Evolutionary conservation across 2,329 filamentous ascomycete species (phyloP).

Genomic region (Aspergillus spinulosporus): DNA sequence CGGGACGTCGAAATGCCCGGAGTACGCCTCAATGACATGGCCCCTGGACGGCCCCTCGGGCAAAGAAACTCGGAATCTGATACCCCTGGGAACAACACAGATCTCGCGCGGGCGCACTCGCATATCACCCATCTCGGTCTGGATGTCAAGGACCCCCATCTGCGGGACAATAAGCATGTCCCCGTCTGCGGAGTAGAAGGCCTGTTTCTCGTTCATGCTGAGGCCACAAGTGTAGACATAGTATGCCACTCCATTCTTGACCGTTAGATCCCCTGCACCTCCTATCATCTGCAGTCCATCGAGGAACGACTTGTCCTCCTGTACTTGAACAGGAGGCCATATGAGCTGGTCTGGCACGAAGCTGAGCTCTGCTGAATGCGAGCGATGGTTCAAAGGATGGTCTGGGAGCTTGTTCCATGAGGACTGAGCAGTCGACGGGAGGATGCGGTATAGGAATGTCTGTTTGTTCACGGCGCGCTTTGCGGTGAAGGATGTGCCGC

Average conservation of each 20-base stretch:
- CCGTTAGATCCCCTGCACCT: slow-evolving; percentile 4
- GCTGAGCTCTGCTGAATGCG: slow-evolving; percentile 1
- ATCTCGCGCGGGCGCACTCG: slow-evolving; percentile 8
- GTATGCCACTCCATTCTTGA: slow-evolving; percentile 9
- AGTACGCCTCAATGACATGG: slow-evolving; percentile 11
- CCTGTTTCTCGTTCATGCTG: slow-evolving; percentile 8
- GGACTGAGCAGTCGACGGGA: slow-evolving; percentile 7
- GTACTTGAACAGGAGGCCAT: not conserved
- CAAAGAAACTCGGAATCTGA: slow-evolving; percentile 6
- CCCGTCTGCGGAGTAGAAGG: slow-evolving; percentile 10
- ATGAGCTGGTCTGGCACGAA: slow-evolving; percentile 9
- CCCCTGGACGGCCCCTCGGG: slow-evolving; percentile 5
- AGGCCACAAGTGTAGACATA: slow-evolving; percentile 11
- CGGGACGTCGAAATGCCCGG: slow-evolving; percentile 8
- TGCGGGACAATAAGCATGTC: slow-evolving; percentile 9
- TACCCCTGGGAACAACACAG: slow-evolving; percentile 6
- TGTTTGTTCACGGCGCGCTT: slow-evolving; percentile 11
- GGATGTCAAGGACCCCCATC: slow-evolving; percentile 6
- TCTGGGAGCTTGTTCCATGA: slow-evolving; percentile 7
- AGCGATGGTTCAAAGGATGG: slow-evolving; percentile 7
- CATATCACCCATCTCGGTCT: slow-evolving; percentile 9
- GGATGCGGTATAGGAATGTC: slow-evolving; percentile 10
- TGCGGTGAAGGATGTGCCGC: slow-evolving; percentile 10
- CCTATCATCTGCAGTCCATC: slow-evolving; percentile 9
- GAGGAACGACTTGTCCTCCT: slow-evolving; percentile 7